Percentiles rank a stretch among this genome's conserved stretches.
These are phyloP conservation scores for Globisporangium okanoganense DNA, from an alignment of 352 stramenopile species.

Conservation along the genomic window DNA sequence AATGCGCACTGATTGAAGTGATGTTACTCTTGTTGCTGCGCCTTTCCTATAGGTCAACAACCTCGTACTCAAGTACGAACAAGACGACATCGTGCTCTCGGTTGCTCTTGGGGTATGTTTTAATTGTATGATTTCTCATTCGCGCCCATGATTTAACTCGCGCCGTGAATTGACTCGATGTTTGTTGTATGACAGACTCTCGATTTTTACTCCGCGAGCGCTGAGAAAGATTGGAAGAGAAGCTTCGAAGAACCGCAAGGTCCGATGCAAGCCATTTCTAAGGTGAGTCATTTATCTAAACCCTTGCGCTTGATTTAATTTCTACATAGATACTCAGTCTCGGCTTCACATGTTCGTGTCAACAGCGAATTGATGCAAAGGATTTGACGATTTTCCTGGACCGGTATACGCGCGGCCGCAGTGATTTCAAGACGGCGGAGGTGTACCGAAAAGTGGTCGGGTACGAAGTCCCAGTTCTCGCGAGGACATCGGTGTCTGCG, in stretches of 20 bases:
- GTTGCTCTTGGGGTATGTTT: constrained; percentile 66
- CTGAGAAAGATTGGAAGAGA: constrained; percentile 47
- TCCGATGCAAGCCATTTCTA: constrained; percentile 45
- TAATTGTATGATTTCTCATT: background rate
- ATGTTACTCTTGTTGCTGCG: background rate
- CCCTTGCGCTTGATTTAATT: background rate
- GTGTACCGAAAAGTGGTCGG: constrained; percentile 72
- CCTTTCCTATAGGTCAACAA: constrained; percentile 64
- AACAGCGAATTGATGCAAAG: constrained; percentile 57
- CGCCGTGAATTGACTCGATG: background rate
- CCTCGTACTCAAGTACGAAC: constrained; percentile 86
- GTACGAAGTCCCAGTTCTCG: constrained; percentile 79
- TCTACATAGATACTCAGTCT: background rate
- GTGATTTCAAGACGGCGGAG: constrained; percentile 15
- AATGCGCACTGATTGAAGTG: background rate
- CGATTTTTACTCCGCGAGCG: constrained; percentile 71
- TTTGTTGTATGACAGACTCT: constrained; percentile 38
- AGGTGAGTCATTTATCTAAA: constrained; percentile 21
- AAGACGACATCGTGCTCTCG: constrained; percentile 84
- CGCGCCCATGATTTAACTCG: background rate
- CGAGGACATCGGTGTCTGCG: constrained; percentile 59
- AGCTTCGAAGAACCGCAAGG: constrained; percentile 66
- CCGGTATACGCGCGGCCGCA: constrained; percentile 63
- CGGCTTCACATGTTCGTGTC: background rate
- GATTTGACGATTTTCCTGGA: constrained; percentile 85